phyloP scores from a whole-genome alignment of 495 filamentous ascomycete species.

The Corynascus novoguineensis region DNA sequence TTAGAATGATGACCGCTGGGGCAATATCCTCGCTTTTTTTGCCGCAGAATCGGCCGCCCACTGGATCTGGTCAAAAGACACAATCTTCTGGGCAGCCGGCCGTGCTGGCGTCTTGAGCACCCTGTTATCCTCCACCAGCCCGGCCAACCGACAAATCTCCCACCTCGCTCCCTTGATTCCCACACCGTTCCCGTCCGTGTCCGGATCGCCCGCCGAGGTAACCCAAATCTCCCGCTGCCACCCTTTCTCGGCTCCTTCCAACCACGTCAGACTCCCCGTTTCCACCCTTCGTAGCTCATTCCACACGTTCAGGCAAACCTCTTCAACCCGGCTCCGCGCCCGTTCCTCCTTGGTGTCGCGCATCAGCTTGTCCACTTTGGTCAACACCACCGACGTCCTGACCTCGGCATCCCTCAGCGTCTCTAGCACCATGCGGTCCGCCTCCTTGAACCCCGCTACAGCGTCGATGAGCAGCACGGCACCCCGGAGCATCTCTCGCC shows the following conservation, averaged over 20 bases:
- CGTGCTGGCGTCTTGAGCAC: slow-evolving; percentile 1
- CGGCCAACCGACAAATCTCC: slow-evolving; percentile 39
- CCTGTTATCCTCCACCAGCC: slow-evolving; percentile 30
- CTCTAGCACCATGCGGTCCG: slow-evolving; percentile 60
- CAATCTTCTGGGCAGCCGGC: slow-evolving; percentile 14
- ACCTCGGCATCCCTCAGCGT: slow-evolving; percentile 58
- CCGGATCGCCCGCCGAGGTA: slow-evolving; percentile 40
- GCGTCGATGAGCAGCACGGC: slow-evolving; percentile 80
- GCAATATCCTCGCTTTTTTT: not conserved
- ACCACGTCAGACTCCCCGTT: slow-evolving; percentile 22
- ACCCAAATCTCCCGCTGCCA: slow-evolving; percentile 47
- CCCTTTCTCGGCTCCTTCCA: slow-evolving; percentile 31
- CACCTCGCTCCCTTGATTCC: slow-evolving; percentile 34
- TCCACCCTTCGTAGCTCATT: slow-evolving; percentile 33
- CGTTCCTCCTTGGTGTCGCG: slow-evolving; percentile 10
- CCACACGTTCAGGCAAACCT: slow-evolving; percentile 36
- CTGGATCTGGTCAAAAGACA: slow-evolving; percentile 30
- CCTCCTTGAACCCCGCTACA: slow-evolving; percentile 69
- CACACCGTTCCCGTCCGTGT: slow-evolving; percentile 20
- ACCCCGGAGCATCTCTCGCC: slow-evolving; percentile 69
- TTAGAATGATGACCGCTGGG: not conserved
- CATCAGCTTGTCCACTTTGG: slow-evolving; percentile 65
- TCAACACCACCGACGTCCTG: slow-evolving; percentile 72
- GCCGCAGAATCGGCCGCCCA: not conserved
- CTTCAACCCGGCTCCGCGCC: slow-evolving; percentile 26